phyloP scores from a whole-genome alignment of 2,329 filamentous ascomycete species.

The Aspergillaceae sp. region DNA sequence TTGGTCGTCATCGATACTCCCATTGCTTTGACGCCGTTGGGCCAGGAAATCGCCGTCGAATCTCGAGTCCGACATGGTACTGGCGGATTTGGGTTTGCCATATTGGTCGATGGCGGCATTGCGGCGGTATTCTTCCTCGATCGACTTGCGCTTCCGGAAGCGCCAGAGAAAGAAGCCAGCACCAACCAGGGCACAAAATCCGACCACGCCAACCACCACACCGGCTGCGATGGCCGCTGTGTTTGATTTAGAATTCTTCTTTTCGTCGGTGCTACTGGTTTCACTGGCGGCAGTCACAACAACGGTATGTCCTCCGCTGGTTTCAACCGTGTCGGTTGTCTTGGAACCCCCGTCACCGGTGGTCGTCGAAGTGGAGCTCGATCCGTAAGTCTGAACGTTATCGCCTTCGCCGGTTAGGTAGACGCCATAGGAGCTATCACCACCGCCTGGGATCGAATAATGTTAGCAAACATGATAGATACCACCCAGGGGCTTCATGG shows the following conservation, averaged over 20 bases:
- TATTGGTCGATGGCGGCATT: constrained; percentile 72
- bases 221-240: constrained; percentile 81
- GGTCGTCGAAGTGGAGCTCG: constrained; percentile 19
- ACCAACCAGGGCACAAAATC: constrained; percentile 55
- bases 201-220: constrained; percentile 75
- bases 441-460: constrained; percentile 44
- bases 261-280: constrained; percentile 5
- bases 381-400: constrained; percentile 38
- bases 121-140: constrained; percentile 76
- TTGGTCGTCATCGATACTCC: constrained; percentile 93
- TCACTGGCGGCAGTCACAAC: constrained; percentile 16
- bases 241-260: constrained; percentile 44
- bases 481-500: background rate
- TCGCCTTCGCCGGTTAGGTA: constrained; percentile 43
- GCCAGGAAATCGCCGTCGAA: constrained; percentile 77
- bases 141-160: constrained; percentile 63
- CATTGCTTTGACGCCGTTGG: constrained; percentile 77
- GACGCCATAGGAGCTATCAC: constrained; percentile 43
- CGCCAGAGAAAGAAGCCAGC: constrained; percentile 67
- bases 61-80: constrained; percentile 69
- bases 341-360: constrained; percentile 6
- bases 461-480: background rate
- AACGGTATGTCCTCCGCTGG: constrained; percentile 20
- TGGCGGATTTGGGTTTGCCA: constrained; percentile 51
- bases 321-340: constrained; percentile 4